A percentile compares a stretch with the other conserved stretches of the same genome.
Conservation (phyloP, 805 yeast genomes). For the Saccharomycopsis amapae region DNA sequence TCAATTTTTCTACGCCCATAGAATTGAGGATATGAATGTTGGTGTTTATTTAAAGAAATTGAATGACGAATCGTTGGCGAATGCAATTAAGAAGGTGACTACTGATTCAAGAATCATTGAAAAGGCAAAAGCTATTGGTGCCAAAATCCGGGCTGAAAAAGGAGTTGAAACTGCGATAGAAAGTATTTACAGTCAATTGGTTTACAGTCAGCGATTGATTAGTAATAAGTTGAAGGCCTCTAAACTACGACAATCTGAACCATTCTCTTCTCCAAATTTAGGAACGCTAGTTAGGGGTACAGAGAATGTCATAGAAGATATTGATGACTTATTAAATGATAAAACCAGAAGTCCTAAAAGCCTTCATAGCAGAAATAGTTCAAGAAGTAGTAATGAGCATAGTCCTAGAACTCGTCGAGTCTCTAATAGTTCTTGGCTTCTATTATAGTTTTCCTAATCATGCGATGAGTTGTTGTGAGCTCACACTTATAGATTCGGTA, state of each 20-base stretch:
- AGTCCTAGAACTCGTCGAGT: too few relatives aligned
- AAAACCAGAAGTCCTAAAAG: not conserved
- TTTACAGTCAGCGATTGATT: conserved; percentile 56
- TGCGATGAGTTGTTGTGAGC: too few relatives aligned
- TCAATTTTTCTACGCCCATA: conserved; percentile 82
- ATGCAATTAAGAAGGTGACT: conserved; percentile 64
- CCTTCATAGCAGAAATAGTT: not conserved
- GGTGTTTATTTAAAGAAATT: conserved; percentile 68
- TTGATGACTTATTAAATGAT: conserved; percentile 2
- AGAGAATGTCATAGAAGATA: conserved; percentile 8
- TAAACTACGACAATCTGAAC: too few relatives aligned
- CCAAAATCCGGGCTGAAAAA: conserved; percentile 58
- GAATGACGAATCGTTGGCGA: conserved; percentile 52
- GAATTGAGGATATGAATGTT: conserved; percentile 85
- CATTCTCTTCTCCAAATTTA: not conserved
- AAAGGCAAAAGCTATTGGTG: conserved; percentile 59
- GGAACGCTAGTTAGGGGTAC: not conserved
- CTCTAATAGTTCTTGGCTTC: conserved; percentile 11
- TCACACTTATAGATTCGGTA: too few relatives aligned
- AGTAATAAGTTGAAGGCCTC: not conserved
- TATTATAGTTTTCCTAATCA: not conserved
- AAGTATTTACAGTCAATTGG: conserved; percentile 70
- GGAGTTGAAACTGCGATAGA: conserved; percentile 77
- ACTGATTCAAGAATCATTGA: conserved; percentile 58
- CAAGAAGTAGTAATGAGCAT: not conserved